Evolutionary conservation across 2,329 filamentous ascomycete genomes (phyloP), one percentile per base, ranked within the genome.

Genomic region (Fusarium incarnatum): DNA sequence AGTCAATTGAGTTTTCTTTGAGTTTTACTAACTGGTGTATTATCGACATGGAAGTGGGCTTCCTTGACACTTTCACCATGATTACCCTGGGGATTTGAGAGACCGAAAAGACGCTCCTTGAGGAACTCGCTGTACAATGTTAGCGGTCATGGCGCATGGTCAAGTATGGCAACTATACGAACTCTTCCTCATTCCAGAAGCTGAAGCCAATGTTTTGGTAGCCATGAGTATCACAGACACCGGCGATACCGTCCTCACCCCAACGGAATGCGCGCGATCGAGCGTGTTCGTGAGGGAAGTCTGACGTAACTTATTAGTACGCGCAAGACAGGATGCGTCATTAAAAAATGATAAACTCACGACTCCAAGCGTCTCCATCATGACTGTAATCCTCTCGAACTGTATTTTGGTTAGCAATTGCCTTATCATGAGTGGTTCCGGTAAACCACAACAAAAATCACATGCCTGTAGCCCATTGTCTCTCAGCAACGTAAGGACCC

Each of bases 171-270:
- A 25, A 15, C n/a, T 41, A 1, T 27, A 73, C 80, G 56, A 71
- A 97, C 94, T 98, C 95, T 83, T 98, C 89, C 80, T 94, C 94
- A 79, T 98, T 98, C 95, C 95, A 98, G 80, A 98, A 98, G 55
- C 94, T 90, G 84, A 98, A 98, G 6, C 92, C 93, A 80, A 98
- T 92, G 80, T 98, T 97, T 81, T 97, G 92, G 57, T 92, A 83
- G 66, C 94, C 94, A 78, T 98, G 95, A 18, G 93, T 94, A 79
- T 98, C 94, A 69, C 82, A 97, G 28, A 98, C 94, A 78, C 95
- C 95, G 60, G 95, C 94, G 81, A 98, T 98, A 69, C 95, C 95
- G 79, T 98, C 95, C 79, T 98, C 95, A 67, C 95, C 95, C 95
- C 95, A 98, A 76, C 95, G 89, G 80, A 94, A 98, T 67, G 94